phyloP scores from a whole-genome alignment of 2,329 filamentous ascomycete genomes.

The Aspergillus phoenicis region DNA sequence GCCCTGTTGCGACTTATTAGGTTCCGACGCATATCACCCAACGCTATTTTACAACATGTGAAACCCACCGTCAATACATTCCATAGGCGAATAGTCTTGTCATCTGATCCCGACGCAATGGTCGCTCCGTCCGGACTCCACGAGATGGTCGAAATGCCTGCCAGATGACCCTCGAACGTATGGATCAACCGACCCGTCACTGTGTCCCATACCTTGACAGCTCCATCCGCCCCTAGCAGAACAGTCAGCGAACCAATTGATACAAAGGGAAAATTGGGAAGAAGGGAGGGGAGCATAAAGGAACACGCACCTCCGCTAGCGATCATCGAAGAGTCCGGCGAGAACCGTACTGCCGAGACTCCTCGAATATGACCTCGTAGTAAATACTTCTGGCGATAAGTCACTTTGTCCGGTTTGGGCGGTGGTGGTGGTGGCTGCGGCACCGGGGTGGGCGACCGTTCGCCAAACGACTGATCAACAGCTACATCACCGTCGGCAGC shows the following conservation, averaged over 20 bases:
- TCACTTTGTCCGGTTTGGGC: constrained; percentile 59
- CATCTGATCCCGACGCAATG: constrained; percentile 88
- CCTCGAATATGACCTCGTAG: constrained; percentile 77
- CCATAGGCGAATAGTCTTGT: constrained; percentile 95
- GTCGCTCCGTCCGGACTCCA: constrained; percentile 90
- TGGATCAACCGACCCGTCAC: constrained; percentile 76
- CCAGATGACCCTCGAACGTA: constrained; percentile 89
- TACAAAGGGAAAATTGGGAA: not conserved
- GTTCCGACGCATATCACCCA: not conserved
- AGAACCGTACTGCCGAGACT: constrained; percentile 85
- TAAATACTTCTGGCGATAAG: constrained; percentile 70
- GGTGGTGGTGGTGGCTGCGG: constrained; percentile 44
- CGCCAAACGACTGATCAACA: constrained; percentile 24
- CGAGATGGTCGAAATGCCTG: constrained; percentile 87
- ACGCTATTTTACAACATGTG: constrained; percentile 6
- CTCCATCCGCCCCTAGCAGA: constrained; percentile 72
- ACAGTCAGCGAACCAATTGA: constrained; percentile 7
- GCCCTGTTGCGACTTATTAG: constrained; percentile 38
- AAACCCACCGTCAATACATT: constrained; percentile 60
- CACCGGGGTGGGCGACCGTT: constrained; percentile 40
- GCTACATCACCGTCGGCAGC: constrained; percentile 20
- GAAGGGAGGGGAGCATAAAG: no score
- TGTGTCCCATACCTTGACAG: constrained; percentile 88
- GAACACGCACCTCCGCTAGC: constrained; percentile 70
- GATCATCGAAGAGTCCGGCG: constrained; percentile 85